Base-by-base conservation (phyloP, 169 alveolate genomes). In the Plasmodium sp. region DNA sequence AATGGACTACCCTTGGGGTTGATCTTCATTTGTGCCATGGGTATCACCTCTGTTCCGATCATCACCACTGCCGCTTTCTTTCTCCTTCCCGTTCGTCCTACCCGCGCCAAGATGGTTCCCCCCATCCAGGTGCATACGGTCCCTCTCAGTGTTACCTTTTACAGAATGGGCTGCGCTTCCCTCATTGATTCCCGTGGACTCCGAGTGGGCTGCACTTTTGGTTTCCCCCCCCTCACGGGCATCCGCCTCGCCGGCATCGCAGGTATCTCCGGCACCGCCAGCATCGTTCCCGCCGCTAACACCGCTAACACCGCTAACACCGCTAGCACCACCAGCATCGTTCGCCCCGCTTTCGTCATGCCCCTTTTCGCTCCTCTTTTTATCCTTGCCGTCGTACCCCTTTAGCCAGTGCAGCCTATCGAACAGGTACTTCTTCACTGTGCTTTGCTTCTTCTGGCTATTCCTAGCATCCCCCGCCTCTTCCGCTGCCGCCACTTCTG, bases 321-420 rank as follows among this genome's bases (percentile, higher is more conserved):
- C 27, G 27, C 27, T 22, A 22, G 27, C 27, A 22, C 27, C 27
- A 22, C 27, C 27, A 22, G 27, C 27, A 22, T 22, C 27, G 27
- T 22, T 22, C 27, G 27, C 56, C 7, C 31, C 16, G 43, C 34
- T 43, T 14, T 73, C 16, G 39, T 72, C 54, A 27, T 72, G 58
- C 74, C 73, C 43, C 31, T 84, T 84, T 16, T 85, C 84, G 43
- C 62, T 48, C 43, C 54, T 85, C 41, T 58, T 67, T 54, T 85
- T 77, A n/a, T 85, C 84, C 33, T 85, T 84, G 41, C 62, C 80
- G 36, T 85, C 93, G 67, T 85, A 85, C 51, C 67, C 67, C 22
- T 73, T 85, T 75, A 85, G 67, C 93, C 93, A 85, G 10, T 85
- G 31, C 3, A 85, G 80, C 34, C 62, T 85, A 48, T 85, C 84